Conservation (phyloP, 257 asterid species). For the Solanum peruvianum region DNA sequence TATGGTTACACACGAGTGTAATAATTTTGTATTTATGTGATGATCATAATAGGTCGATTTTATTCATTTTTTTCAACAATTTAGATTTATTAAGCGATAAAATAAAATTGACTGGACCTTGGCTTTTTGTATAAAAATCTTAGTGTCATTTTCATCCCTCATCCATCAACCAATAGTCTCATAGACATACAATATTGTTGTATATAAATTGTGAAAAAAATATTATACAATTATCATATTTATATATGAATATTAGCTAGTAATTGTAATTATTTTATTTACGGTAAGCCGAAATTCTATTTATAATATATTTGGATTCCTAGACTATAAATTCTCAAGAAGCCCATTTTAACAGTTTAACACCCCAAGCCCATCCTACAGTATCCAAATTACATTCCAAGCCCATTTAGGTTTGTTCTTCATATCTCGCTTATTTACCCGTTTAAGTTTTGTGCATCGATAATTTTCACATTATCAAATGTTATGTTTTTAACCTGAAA, state of each 20-base stretch:
- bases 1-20: background rate
- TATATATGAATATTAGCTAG: background rate
- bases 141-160: background rate
- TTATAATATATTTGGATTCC: background rate
- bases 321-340: background rate
- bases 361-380: background rate
- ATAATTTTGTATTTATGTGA: background rate
- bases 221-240: background rate
- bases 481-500: background rate
- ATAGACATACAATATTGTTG: background rate
- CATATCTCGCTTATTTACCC: background rate
- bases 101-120: background rate
- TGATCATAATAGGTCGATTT: background rate
- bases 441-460: background rate
- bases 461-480: background rate
- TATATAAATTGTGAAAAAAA: background rate
- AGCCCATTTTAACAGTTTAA: background rate
- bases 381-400: background rate
- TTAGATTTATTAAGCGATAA: background rate
- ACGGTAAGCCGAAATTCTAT: background rate
- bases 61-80: background rate
- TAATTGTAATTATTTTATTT: background rate
- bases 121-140: background rate
- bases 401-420: background rate
- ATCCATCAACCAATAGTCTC: background rate